Evolutionary conservation across 2,329 filamentous ascomycete species (phyloP), one percentile per base, ranked within the genome.

Genomic region (Metarhizium brunneum): DNA sequence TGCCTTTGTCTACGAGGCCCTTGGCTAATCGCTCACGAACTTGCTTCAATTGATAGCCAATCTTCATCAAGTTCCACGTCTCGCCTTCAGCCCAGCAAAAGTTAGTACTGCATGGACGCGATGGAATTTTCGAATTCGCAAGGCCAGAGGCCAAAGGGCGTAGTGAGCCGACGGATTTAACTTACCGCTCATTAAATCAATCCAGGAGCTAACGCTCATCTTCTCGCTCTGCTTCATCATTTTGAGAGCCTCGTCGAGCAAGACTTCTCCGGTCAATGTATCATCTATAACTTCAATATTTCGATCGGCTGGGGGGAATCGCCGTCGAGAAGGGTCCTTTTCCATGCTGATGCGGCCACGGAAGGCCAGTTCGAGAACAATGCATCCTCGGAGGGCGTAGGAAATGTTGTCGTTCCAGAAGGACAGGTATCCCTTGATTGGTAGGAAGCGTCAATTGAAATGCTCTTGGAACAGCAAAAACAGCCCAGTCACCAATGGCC

Each of bases 321-420:
- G 86, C 76, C 94, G 84, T 73, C 94, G 83, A 63, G 88, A 88
- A 52, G 91, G 87, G 74, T 97, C 94, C 73, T 95, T 96, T 72
- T 97, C 90, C 94, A 99, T 99, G 81, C 88, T 92, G 73, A 99
- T 88, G 65, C 94, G 88, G 68, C 94, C 94, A 61, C 94, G 83
- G 75, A 99, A 95, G 60, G 94, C 94, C 65, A 99, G 79, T 74
- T 99, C 94, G 73, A 97, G 90, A 63, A 99, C 94, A 70, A 99
- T 99, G 75, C 94, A 99, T 69, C 94, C 94, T 71, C 94, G 86
- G 60, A 99, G 81, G 62, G 94, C 94, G 72, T 99, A 99, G 58
- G 92, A 96, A 68, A 99, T 99, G 76, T 99, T 99, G 75, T 99
- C 94, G 75, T 99, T 99, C 94, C 94, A 99, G 75, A 99, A 99